Percentiles rank a stretch among this genome's conserved stretches.
phyloP scores from a whole-genome alignment of 257 asterid genomes.

The Vinca minor region DNA sequence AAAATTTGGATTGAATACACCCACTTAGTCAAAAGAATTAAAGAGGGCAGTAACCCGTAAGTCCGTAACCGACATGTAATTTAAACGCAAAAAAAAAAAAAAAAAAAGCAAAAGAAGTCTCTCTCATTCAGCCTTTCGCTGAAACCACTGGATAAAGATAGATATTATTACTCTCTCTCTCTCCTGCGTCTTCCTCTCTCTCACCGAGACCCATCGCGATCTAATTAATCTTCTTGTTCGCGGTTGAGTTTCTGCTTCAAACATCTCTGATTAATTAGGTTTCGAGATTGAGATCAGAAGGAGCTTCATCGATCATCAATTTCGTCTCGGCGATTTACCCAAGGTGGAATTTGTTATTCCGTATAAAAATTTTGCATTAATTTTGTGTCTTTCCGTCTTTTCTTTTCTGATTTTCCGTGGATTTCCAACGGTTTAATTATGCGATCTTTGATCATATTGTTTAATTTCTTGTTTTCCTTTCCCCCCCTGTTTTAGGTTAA shows the following conservation, averaged over 20 bases:
- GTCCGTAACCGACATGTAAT: background rate
- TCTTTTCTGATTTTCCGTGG: background rate
- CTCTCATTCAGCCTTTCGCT: background rate
- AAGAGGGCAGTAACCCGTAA: no score
- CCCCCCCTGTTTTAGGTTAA: background rate
- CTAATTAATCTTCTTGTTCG: constrained; percentile 4
- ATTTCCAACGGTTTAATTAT: background rate
- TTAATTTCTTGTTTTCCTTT: background rate
- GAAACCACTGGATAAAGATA: constrained; percentile 11
- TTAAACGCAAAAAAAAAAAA: background rate
- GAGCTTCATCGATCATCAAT: constrained; percentile 9
- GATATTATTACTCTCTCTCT: background rate
- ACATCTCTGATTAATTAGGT: background rate
- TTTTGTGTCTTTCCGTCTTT: background rate
- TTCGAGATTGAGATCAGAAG: constrained; percentile 17
- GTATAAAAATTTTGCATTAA: background rate
- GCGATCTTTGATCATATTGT: background rate
- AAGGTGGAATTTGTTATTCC: constrained; percentile 4
- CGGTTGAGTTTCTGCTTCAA: background rate
- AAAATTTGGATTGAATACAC: no score
- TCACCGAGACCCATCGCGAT: constrained; percentile 25
- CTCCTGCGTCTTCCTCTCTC: background rate
- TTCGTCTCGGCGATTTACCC: background rate
- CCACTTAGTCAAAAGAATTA: no score
- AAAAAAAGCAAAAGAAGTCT: no score